A percentile compares a stretch with the other conserved stretches of the same genome.
Evolutionary conservation across 2,329 filamentous ascomycete genomes (phyloP).

Genomic region (Alternaria gaisen): DNA sequence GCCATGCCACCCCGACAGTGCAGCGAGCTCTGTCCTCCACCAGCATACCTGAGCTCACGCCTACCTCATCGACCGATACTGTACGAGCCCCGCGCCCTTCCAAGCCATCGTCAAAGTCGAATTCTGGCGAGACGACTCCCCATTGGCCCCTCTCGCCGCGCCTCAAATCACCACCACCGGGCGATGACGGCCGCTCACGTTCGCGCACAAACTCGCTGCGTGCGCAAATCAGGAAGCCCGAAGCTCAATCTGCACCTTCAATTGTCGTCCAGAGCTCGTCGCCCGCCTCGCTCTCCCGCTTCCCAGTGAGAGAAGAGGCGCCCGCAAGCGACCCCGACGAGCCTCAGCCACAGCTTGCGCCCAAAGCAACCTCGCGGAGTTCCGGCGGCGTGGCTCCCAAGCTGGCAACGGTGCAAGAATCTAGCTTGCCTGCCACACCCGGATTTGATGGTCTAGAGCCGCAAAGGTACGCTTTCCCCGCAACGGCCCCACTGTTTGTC

Average conservation of each 20-base stretch:
- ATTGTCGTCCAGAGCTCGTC: constrained; percentile 58
- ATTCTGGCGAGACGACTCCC: constrained; percentile 60
- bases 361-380: constrained; percentile 60
- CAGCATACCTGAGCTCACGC: constrained; percentile 71
- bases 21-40: constrained; percentile 74
- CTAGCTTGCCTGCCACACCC: constrained; percentile 76
- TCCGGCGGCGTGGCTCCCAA: constrained; percentile 66
- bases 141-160: constrained; percentile 82
- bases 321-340: constrained; percentile 49
- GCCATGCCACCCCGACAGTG: constrained; percentile 69
- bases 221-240: constrained; percentile 44
- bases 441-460: constrained; percentile 53
- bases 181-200: constrained; percentile 42
- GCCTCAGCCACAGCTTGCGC: constrained; percentile 28
- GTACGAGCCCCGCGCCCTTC: constrained; percentile 70
- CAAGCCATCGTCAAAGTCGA: constrained; percentile 65
- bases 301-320: constrained; percentile 39
- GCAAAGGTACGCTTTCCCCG: constrained; percentile 44
- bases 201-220: constrained; percentile 57
- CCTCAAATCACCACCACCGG: constrained; percentile 74
- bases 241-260: constrained; percentile 49
- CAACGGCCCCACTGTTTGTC: constrained; percentile 40
- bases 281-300: constrained; percentile 49
- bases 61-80: constrained; percentile 66
- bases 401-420: constrained; percentile 91